Evolutionary conservation across 2,329 filamentous ascomycete species (phyloP).

Genomic region (Neocatenulostroma microsporum): DNA sequence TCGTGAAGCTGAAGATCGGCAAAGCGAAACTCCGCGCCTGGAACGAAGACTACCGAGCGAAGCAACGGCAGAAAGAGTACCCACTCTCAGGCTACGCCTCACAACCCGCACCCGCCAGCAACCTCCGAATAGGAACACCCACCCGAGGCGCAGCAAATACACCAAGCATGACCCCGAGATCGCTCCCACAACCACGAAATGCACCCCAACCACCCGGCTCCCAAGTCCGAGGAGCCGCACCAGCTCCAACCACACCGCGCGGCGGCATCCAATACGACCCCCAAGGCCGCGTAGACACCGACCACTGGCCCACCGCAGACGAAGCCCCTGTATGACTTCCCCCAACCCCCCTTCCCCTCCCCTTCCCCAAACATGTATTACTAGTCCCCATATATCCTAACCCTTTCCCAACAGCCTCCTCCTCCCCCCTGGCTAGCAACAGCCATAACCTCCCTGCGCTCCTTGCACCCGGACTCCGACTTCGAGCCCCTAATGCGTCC

Average conservation of each 20-base stretch:
- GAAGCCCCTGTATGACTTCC: constrained; percentile 53
- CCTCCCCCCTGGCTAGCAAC: constrained; percentile 77
- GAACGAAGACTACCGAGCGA: constrained; percentile 35
- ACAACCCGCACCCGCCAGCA: constrained; percentile 16
- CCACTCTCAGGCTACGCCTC: constrained; percentile 29
- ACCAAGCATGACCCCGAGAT: constrained; percentile 21
- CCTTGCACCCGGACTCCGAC: constrained; percentile 65
- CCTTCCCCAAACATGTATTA: constrained; percentile 7
- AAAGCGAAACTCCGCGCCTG: constrained; percentile 64
- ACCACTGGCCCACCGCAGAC: constrained; percentile 51
- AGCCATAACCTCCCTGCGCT: constrained; percentile 64
- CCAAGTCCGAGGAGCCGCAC: constrained; percentile 16
- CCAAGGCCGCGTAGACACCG: constrained; percentile 59
- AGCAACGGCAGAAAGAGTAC: constrained; percentile 26
- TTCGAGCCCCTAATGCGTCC: constrained; percentile 93
- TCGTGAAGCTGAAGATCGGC: constrained; percentile 68
- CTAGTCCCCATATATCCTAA: constrained; percentile 52
- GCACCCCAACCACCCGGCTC: constrained; percentile 25
- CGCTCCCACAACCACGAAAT: constrained; percentile 16
- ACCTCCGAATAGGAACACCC: constrained; percentile 15
- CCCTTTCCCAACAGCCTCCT: constrained; percentile 55
- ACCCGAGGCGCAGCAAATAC: constrained; percentile 16
- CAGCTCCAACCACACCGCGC: constrained; percentile 8
- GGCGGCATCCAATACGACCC: constrained; percentile 20
- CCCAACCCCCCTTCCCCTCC: constrained; percentile 2